These are phyloP conservation scores for Trichoderma harzianum DNA, from an alignment of 2,329 filamentous ascomycete species.

Conservation along the genomic window DNA sequence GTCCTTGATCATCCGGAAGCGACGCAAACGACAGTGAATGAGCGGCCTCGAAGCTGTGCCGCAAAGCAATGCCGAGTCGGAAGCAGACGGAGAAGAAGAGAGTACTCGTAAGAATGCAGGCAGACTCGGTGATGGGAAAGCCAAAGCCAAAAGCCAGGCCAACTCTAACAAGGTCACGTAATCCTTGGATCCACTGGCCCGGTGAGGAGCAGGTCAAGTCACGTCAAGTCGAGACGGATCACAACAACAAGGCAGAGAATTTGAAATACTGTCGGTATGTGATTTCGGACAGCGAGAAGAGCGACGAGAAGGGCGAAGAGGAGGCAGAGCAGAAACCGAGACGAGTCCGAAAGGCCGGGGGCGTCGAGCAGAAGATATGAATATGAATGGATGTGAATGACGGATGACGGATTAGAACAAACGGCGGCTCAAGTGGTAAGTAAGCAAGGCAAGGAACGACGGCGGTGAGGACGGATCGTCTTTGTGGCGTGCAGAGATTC, in stretches of 20 bases:
- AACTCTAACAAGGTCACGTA: slow-evolving; percentile 13
- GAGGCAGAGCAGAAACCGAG: not conserved
- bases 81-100: not conserved
- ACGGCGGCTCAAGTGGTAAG: not conserved
- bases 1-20: not conserved
- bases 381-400: not conserved
- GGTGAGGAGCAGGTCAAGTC: not conserved
- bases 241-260: not conserved
- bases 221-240: too few species aligned
- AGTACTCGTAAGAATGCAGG: not conserved
- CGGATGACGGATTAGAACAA: not conserved
- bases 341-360: not conserved
- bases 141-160: not conserved
- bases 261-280: not conserved
- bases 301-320: not conserved
- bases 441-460: not conserved
- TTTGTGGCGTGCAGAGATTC: slow-evolving; percentile 10
- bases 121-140: not conserved
- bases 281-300: not conserved
- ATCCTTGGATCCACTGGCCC: not conserved
- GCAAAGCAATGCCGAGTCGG: not conserved
- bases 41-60: not conserved
- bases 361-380: not conserved
- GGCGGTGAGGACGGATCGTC: slow-evolving; percentile 14
- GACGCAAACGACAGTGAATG: not conserved